Conservation (phyloP, 257 asterid species). For the Salvia hispanica region DNA sequence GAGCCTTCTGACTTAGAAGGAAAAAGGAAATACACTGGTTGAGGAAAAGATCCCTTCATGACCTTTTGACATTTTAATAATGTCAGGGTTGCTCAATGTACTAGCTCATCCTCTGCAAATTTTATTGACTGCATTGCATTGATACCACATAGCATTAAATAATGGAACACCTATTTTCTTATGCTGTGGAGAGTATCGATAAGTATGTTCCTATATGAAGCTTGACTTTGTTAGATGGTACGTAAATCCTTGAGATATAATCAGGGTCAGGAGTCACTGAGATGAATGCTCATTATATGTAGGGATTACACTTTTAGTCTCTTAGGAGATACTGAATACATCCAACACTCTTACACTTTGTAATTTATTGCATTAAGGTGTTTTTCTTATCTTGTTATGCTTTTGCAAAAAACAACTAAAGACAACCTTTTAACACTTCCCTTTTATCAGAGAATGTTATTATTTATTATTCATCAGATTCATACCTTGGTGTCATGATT, state of each 20-base stretch:
- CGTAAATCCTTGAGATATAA: too few species aligned
- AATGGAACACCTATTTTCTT: background rate
- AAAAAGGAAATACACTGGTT: constrained; percentile 52
- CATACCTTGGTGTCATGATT: background rate
- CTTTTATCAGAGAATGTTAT: constrained; percentile 13
- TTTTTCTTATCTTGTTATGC: constrained; percentile 7
- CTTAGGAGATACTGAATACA: too few species aligned
- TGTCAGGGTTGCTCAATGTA: constrained; percentile 96
- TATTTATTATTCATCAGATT: constrained; percentile 24
- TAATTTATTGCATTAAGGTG: background rate
- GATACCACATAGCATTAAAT: constrained; percentile 24
- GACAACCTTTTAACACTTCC: constrained; percentile 11
- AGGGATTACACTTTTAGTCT: too few species aligned
- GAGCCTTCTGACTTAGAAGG: constrained; percentile 41
- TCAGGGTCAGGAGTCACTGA: too few species aligned
- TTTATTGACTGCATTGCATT: constrained; percentile 15
- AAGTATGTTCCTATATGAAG: too few species aligned
- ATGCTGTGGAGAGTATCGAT: too few species aligned
- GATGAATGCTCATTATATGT: background rate
- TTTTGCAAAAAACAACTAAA: background rate
- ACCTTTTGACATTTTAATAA: constrained; percentile 67
- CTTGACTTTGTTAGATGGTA: too few species aligned
- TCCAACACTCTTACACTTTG: background rate
- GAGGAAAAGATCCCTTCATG: constrained; percentile 61
- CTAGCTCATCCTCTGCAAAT: constrained; percentile 36